Conservation (phyloP, 2,329 filamentous ascomycete species). For the Penicillium sp. region DNA sequence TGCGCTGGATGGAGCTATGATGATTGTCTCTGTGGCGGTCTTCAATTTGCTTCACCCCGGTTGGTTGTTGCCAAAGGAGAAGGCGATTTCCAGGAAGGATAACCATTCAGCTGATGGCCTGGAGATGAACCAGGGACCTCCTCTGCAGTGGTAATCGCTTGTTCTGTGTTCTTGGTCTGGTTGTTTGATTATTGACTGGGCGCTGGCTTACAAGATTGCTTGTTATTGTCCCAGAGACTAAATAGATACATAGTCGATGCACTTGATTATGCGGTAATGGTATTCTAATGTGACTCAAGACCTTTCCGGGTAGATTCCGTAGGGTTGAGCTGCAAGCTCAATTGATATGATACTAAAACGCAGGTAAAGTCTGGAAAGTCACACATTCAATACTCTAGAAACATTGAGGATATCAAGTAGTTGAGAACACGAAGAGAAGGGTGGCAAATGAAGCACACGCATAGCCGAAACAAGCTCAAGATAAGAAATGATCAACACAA, state of each 20-base stretch:
- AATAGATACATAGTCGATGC: background rate
- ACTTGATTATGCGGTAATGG: background rate
- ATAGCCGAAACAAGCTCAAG: background rate
- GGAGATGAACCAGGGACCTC: constrained; percentile 6
- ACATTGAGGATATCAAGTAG: background rate
- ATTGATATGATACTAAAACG: background rate
- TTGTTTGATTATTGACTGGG: background rate
- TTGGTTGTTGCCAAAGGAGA: constrained; percentile 35
- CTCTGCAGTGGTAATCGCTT: constrained; percentile 2
- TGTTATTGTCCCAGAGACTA: background rate
- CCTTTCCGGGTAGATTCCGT: background rate
- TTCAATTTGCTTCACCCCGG: constrained; percentile 51
- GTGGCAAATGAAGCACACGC: background rate
- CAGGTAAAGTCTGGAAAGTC: background rate
- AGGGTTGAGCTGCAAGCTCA: background rate
- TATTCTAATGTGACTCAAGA: background rate
- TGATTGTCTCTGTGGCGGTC: constrained; percentile 48
- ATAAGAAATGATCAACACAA: background rate
- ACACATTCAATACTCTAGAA: background rate
- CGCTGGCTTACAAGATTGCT: background rate
- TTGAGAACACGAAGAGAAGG: background rate
- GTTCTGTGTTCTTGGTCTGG: background rate
- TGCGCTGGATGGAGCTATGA: constrained; percentile 52
- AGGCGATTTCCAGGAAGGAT: constrained; percentile 11
- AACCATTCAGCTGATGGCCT: constrained; percentile 11